A percentile compares a stretch with the other conserved stretches of the same genome.
Conservation (phyloP, 768 basidiomycete genomes). For the Naganishia onofrii region DNA sequence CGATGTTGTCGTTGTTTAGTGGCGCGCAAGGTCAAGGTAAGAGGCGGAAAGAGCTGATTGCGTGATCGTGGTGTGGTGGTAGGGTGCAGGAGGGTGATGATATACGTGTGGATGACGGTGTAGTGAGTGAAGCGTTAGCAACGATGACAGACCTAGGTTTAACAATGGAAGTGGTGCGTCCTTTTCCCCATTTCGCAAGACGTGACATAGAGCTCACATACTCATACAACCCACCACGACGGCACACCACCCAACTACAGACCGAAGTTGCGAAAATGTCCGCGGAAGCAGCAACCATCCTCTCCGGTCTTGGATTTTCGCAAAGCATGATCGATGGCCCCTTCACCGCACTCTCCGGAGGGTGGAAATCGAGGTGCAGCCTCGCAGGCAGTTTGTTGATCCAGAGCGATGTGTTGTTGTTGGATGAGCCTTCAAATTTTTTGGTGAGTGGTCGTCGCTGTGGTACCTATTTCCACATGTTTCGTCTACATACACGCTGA, state of each 20-base stretch:
- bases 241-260: conserved; percentile 24
- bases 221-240: neutral
- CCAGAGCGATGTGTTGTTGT: conserved; percentile 60
- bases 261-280: conserved; percentile 44
- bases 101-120: neutral
- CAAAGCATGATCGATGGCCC: conserved; percentile 52
- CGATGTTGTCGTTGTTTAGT: neutral
- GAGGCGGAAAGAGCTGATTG: neutral
- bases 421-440: conserved; percentile 60
- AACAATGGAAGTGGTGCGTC: conserved; percentile 47
- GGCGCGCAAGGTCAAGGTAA: neutral
- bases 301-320: conserved; percentile 63
- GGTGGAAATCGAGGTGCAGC: conserved; percentile 64
- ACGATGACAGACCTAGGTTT: conserved; percentile 42
- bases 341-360: conserved; percentile 61
- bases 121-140: conserved; percentile 35
- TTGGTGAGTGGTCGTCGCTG: conserved; percentile 59
- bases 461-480: conserved; percentile 52
- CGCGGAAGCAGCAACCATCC: conserved; percentile 57
- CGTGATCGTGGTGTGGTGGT: neutral
- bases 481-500: neutral
- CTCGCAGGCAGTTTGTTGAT: conserved; percentile 64
- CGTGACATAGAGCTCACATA: no score
- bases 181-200: neutral
- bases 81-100: neutral